Percentiles rank a stretch among this genome's conserved stretches.
phyloP scores from a whole-genome alignment of 306 rosid species.

The Cucumis melo region DNA sequence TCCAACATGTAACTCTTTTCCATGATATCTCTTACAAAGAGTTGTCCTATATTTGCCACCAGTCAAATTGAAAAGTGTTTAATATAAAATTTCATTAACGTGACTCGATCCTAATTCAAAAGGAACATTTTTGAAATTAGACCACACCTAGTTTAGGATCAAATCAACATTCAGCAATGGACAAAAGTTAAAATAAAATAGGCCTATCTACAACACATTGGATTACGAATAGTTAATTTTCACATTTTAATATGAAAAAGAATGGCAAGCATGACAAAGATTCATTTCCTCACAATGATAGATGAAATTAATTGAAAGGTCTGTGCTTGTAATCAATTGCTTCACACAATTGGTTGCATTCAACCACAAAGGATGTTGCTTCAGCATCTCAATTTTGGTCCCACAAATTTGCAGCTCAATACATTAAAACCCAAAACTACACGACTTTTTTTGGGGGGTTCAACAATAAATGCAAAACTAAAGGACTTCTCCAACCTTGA shows the following conservation, averaged over 20 bases:
- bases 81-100: background rate
- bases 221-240: background rate
- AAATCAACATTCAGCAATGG: background rate
- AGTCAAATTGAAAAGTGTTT: background rate
- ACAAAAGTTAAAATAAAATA: background rate
- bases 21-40: too few species aligned
- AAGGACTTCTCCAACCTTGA: background rate
- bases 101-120: background rate
- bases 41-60: background rate
- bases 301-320: background rate
- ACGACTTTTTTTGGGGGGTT: background rate
- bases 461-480: background rate
- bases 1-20: too few species aligned
- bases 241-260: background rate
- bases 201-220: background rate
- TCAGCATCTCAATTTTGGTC: background rate
- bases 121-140: background rate
- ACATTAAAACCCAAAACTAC: background rate
- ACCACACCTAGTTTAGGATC: background rate
- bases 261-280: background rate
- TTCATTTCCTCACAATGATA: background rate
- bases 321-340: background rate
- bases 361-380: background rate
- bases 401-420: background rate
- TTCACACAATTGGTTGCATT: background rate